Percentiles rank a stretch among this genome's conserved stretches.
phyloP scores from a whole-genome alignment of 2,329 filamentous ascomycete genomes.

The Diaporthe capsici region DNA sequence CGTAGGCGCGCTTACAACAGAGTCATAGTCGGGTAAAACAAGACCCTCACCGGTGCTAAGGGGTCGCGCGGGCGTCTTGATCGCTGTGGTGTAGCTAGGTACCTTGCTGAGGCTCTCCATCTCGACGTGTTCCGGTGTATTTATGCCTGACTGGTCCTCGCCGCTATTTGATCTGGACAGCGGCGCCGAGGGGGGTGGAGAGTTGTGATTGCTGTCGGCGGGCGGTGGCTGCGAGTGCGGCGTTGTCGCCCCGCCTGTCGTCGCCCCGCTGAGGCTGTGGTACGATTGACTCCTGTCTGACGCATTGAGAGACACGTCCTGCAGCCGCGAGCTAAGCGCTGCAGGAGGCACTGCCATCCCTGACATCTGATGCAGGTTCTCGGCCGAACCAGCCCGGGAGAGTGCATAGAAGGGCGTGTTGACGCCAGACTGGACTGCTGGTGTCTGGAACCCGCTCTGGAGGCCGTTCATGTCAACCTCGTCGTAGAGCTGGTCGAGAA shows the following conservation, averaged over 20 bases:
- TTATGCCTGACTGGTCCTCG: slow-evolving; percentile 65
- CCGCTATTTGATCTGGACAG: slow-evolving; percentile 69
- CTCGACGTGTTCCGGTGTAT: slow-evolving; percentile 71
- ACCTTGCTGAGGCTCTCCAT: slow-evolving; percentile 79
- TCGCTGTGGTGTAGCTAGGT: slow-evolving; percentile 82
- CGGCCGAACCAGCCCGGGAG: slow-evolving; percentile 82
- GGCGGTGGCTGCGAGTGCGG: slow-evolving; percentile 56
- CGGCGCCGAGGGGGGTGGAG: slow-evolving; percentile 59
- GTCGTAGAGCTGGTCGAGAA: slow-evolving; percentile 91
- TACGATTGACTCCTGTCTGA: slow-evolving; percentile 62
- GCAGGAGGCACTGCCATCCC: slow-evolving; percentile 64
- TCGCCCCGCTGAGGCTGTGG: slow-evolving; percentile 49
- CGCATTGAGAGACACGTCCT: slow-evolving; percentile 73
- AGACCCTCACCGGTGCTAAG: slow-evolving; percentile 63
- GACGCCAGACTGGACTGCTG: slow-evolving; percentile 78
- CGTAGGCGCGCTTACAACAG: slow-evolving; percentile 68
- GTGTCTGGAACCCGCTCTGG: slow-evolving; percentile 68
- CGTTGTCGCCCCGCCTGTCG: slow-evolving; percentile 54
- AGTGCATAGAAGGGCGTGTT: slow-evolving; percentile 83
- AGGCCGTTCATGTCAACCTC: slow-evolving; percentile 87
- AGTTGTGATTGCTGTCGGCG: slow-evolving; percentile 54
- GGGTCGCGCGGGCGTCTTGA: slow-evolving; percentile 73
- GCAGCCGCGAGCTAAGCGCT: slow-evolving; percentile 75
- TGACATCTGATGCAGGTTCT: slow-evolving; percentile 79
- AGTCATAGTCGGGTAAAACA: slow-evolving; percentile 76